Conservation (phyloP, 2,329 filamentous ascomycete genomes). For the Sclerotinia sclerotiorum region DNA sequence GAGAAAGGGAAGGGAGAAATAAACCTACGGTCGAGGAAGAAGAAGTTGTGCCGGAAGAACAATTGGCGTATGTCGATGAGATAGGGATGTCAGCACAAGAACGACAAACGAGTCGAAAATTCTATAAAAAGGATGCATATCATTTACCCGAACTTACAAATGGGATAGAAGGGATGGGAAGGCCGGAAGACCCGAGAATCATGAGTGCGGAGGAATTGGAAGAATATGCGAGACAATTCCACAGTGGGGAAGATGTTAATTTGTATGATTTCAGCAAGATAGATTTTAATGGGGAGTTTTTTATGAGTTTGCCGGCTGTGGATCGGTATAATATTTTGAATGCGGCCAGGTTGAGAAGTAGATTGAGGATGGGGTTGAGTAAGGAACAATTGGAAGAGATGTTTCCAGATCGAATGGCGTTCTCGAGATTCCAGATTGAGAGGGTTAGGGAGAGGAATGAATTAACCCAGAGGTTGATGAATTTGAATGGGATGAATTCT, state of each 20-base stretch:
- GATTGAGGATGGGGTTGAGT: conserved; percentile 90
- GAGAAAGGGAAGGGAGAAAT: conserved; percentile 44
- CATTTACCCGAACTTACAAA: conserved; percentile 84
- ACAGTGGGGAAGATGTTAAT: conserved; percentile 86
- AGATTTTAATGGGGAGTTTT: conserved; percentile 95
- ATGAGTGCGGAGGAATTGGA: conserved; percentile 96
- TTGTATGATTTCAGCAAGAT: conserved; percentile 98
- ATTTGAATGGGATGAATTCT: conserved; percentile 84
- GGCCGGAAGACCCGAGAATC: conserved; percentile 86
- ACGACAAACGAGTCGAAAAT: conserved; percentile 69
- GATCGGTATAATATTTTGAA: conserved; percentile 98
- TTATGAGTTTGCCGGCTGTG: conserved; percentile 81
- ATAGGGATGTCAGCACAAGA: conserved; percentile 77
- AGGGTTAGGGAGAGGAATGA: conserved; percentile 90
- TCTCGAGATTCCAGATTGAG: conserved; percentile 95
- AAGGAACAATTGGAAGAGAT: conserved; percentile 95
- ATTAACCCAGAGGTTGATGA: conserved; percentile 91
- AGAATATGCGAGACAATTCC: conserved; percentile 89
- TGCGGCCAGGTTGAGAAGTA: conserved; percentile 81
- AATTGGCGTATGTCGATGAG: conserved; percentile 90
- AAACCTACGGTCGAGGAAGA: conserved; percentile 55
- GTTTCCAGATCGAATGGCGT: conserved; percentile 97
- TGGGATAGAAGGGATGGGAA: conserved; percentile 81
- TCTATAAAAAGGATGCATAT: conserved; percentile 91
- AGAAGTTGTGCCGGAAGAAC: conserved; percentile 62